Conservation (phyloP, 2,329 filamentous ascomycete genomes). For the Arthrinium phaeospermum region DNA sequence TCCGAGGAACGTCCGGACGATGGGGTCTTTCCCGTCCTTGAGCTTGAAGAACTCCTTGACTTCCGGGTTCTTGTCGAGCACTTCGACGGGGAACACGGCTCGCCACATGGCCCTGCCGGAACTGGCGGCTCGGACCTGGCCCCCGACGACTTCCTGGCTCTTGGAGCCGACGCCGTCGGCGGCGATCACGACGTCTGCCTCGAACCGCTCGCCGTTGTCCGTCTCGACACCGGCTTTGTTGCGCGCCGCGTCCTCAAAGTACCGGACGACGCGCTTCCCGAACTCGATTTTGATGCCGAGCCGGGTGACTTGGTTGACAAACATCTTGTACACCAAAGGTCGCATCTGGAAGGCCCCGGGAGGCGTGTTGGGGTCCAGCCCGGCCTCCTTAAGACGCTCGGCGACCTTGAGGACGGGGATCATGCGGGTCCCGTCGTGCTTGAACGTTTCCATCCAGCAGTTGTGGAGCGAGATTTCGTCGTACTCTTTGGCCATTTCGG, state of each 20-base stretch:
- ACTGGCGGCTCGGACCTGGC: constrained; percentile 48
- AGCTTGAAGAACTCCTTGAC: constrained; percentile 49
- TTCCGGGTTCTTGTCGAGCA: constrained; percentile 34
- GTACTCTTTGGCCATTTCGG: constrained; percentile 56
- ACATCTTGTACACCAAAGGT: constrained; percentile 61
- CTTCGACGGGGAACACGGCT: not conserved
- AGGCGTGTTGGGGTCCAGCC: constrained; percentile 49
- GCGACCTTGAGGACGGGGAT: constrained; percentile 54
- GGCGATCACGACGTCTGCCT: constrained; percentile 18
- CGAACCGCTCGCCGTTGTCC: constrained; percentile 53
- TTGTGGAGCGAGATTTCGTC: constrained; percentile 57
- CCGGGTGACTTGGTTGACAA: constrained; percentile 53
- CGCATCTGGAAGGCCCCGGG: constrained; percentile 62
- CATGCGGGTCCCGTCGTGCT: constrained; percentile 56
- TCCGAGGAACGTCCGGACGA: constrained; percentile 52
- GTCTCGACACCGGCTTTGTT: constrained; percentile 52
- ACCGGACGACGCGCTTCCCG: constrained; percentile 53
- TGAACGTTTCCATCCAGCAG: constrained; percentile 62
- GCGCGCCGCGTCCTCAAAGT: constrained; percentile 50
- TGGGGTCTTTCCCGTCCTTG: constrained; percentile 46
- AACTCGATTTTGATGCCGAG: constrained; percentile 54
- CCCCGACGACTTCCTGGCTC: constrained; percentile 24
- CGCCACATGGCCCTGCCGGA: constrained; percentile 51
- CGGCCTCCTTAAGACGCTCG: constrained; percentile 49
- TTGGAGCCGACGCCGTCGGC: constrained; percentile 19